A percentile compares a stretch with the other conserved stretches of the same genome.
Evolutionary conservation across 2,329 filamentous ascomycete genomes (phyloP).

Genomic region (Stenocarpella maydis): DNA sequence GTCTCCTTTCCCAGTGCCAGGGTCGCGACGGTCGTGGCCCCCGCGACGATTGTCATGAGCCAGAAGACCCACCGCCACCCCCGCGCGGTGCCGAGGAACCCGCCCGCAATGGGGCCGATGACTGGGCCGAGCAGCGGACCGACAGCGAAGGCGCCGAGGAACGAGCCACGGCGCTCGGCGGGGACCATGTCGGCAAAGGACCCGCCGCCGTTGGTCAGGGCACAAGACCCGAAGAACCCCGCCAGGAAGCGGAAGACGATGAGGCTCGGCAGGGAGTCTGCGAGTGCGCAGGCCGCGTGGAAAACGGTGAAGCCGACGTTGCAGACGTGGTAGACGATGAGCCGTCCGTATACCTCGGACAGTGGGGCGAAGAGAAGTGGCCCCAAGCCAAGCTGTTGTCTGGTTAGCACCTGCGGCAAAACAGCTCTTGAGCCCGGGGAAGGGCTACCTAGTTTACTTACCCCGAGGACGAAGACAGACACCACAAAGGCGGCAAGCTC

Average conservation of each 20-base stretch:
- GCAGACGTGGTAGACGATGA: conserved; percentile 52
- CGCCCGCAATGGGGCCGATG: conserved; percentile 54
- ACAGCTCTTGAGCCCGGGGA: not conserved
- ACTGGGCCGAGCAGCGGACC: conserved; percentile 54
- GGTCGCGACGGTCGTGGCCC: conserved; percentile 50
- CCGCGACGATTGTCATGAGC: conserved; percentile 69
- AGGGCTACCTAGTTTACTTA: not conserved
- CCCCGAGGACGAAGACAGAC: conserved; percentile 71
- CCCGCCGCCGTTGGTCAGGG: conserved; percentile 61
- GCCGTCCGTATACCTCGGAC: conserved; percentile 56
- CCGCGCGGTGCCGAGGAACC: conserved; percentile 67
- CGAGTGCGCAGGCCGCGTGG: conserved; percentile 49
- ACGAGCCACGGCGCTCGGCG: conserved; percentile 49
- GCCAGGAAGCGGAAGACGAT: conserved; percentile 59
- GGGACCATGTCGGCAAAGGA: conserved; percentile 50
- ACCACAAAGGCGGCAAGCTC: conserved; percentile 71
- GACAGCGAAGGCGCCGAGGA: conserved; percentile 63
- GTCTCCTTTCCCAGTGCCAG: conserved; percentile 68
- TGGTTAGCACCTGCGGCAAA: not conserved
- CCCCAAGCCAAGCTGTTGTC: conserved; percentile 1
- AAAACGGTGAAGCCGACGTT: conserved; percentile 50
- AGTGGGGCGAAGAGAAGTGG: conserved; percentile 46
- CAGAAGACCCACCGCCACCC: conserved; percentile 72
- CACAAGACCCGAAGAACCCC: conserved; percentile 60
- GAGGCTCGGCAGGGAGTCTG: conserved; percentile 49